Conservation (phyloP, 2,329 filamentous ascomycete species). For the Capronia epimyces region DNA sequence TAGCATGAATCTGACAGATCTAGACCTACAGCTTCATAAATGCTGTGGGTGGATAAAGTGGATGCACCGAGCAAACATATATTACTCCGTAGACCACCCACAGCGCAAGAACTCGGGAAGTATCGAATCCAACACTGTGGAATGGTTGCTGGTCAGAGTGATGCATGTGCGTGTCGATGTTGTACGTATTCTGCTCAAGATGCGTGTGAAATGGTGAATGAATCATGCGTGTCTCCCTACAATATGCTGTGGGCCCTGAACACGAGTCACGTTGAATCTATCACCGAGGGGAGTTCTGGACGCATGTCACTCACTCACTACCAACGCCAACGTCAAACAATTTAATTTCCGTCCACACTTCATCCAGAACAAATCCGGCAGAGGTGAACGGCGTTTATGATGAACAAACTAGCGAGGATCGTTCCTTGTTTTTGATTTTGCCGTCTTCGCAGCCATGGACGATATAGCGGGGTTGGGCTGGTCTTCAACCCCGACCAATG, state of each 20-base stretch:
- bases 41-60: no score
- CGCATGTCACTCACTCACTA: conserved; percentile 1
- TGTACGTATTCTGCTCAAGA: no score
- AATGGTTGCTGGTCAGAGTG: no score
- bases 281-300: background rate
- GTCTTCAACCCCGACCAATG: conserved; percentile 35
- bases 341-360: background rate
- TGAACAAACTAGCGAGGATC: background rate
- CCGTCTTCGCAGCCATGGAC: conserved; percentile 36
- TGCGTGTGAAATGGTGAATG: no score
- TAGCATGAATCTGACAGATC: no score
- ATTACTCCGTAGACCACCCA: no score
- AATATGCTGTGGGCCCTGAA: background rate
- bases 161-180: no score
- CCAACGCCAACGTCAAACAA: conserved; percentile 1
- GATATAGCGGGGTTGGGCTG: conserved; percentile 45
- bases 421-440: conserved; percentile 3
- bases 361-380: background rate
- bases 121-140: no score
- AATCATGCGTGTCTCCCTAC: no score
- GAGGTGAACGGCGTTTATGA: background rate
- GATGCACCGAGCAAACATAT: no score
- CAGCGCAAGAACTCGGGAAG: no score
- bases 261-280: background rate
- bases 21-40: no score